Conservation (phyloP, 371 early-diverging fungal genomes). For the Thermomucor indicae-seudaticae region DNA sequence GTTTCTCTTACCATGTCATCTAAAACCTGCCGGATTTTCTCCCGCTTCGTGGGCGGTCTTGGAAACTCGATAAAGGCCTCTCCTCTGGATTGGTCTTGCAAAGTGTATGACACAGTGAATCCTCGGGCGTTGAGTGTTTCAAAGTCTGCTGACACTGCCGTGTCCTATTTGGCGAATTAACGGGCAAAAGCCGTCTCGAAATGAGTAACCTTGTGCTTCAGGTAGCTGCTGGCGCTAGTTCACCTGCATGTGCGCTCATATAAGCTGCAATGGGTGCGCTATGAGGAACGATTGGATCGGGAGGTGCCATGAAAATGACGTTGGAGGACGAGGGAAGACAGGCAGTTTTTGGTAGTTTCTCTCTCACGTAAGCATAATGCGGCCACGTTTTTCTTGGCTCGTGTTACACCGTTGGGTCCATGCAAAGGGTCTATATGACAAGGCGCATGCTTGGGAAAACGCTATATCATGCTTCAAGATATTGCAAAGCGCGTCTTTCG, state of each 20-base stretch:
- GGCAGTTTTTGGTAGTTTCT: not conserved
- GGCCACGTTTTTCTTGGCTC: too few species aligned
- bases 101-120: constrained; percentile 24
- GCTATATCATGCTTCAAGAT: too few species aligned
- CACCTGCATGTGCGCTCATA: constrained; percentile 45
- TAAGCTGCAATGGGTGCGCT: constrained; percentile 42
- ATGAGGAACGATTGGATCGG: constrained; percentile 42
- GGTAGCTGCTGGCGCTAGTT: not conserved
- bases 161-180: constrained; percentile 27
- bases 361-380: too few species aligned
- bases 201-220: not conserved
- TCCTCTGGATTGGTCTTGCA: constrained; percentile 11
- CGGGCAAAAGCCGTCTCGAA: constrained; percentile 42
- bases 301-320: not conserved
- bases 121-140: constrained; percentile 27
- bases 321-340: not conserved
- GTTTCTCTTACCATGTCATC: constrained; percentile 49
- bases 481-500: too few species aligned
- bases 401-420: too few species aligned
- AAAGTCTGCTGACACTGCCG: constrained; percentile 37
- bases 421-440: too few species aligned
- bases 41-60: constrained; percentile 28
- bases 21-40: constrained; percentile 39
- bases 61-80: constrained; percentile 28
- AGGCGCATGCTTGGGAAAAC: too few species aligned